Conservation (phyloP, 192 early-diverging fungal species). For the Entomortierella chlamydospora region DNA sequence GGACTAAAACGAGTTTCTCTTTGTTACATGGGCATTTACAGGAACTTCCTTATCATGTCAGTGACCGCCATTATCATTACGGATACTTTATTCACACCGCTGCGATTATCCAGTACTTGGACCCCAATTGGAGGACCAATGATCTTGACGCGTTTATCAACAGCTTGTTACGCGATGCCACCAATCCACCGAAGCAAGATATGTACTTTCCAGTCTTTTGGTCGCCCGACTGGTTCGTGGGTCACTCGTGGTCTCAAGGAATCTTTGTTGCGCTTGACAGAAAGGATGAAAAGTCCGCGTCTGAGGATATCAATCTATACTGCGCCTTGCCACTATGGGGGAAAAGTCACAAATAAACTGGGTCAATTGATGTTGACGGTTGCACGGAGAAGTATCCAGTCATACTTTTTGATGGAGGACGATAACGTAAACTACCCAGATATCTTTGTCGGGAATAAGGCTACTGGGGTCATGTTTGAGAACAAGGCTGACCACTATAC, state of each 20-base stretch:
- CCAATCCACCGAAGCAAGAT: conserved; percentile 33
- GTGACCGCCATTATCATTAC: conserved; percentile 55
- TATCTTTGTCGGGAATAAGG: conserved; percentile 41
- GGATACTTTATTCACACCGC: conserved; percentile 52
- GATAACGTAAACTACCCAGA: conserved; percentile 41
- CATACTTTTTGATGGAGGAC: conserved; percentile 51
- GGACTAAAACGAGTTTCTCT: no score
- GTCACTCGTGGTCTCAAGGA: conserved; percentile 55
- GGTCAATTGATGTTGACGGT: conserved; percentile 44
- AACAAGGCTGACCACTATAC: conserved; percentile 55
- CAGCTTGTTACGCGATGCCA: conserved; percentile 35
- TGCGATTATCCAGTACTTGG: conserved; percentile 45
- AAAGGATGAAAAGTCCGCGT: conserved; percentile 53
- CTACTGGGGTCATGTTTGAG: conserved; percentile 50
- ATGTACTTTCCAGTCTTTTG: conserved; percentile 40
- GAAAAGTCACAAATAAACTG: conserved; percentile 3
- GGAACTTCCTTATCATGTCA: background rate
- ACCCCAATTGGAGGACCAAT: conserved; percentile 18
- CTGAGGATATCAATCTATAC: conserved; percentile 49
- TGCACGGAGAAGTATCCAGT: conserved; percentile 30
- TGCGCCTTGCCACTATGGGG: conserved; percentile 51
- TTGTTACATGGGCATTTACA: no score
- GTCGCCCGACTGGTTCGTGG: conserved; percentile 52
- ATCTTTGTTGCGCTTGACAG: conserved; percentile 44
- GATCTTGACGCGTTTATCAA: conserved; percentile 16